Evolutionary conservation across 164 flowering plant genomes (phyloP).

Genomic region (Stephania cephalantha): DNA sequence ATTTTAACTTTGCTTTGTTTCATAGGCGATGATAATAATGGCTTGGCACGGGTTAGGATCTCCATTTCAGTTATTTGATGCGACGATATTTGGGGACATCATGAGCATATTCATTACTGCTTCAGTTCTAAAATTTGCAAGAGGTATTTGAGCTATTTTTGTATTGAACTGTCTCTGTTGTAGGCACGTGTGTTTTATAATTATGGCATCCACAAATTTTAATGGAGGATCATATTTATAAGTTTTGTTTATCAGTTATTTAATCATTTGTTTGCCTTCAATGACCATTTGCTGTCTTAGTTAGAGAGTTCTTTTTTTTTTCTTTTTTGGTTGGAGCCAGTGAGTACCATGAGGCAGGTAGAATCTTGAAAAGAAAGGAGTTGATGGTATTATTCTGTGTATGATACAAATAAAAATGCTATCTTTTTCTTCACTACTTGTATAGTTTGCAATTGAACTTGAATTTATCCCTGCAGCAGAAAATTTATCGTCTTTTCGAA

Average conservation of each 20-base stretch:
- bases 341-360: too few species aligned
- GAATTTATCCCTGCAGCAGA: too few species aligned
- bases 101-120: constrained; percentile 41
- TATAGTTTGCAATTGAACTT: too few species aligned
- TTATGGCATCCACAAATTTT: not conserved
- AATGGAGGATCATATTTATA: too few species aligned
- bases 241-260: not conserved
- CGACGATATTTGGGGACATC: constrained; percentile 37
- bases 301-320: too few species aligned
- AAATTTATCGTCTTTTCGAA: too few species aligned
- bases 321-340: too few species aligned
- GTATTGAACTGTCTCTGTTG: not conserved
- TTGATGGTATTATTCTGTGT: too few species aligned
- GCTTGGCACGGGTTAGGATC: constrained; percentile 77
- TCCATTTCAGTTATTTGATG: constrained; percentile 65
- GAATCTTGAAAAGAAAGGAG: too few species aligned
- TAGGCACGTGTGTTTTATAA: not conserved
- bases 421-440: too few species aligned
- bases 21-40: constrained; percentile 84
- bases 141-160: constrained; percentile 34
- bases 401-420: too few species aligned
- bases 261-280: not conserved
- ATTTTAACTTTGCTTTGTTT: constrained; percentile 1
- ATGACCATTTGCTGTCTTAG: not conserved
- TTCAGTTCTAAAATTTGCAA: constrained; percentile 65